Evolutionary conservation across 148 eudicot species (phyloP).

Genomic region (Hydrangea macrophylla): DNA sequence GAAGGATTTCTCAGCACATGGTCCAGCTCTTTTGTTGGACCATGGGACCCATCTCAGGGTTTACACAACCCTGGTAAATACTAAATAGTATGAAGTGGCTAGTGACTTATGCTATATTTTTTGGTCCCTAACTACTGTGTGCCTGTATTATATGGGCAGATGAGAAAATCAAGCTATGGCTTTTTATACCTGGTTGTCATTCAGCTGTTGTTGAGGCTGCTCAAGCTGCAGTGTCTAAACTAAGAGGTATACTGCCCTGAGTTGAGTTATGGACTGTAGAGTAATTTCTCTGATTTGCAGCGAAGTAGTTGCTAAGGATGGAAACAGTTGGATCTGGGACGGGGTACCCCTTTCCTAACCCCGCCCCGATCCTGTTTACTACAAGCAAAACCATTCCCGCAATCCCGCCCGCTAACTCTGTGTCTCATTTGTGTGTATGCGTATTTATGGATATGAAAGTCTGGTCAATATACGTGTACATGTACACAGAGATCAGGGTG

Average conservation of each 20-base stretch:
- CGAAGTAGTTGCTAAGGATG: neutral
- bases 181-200: slow-evolving; percentile 83
- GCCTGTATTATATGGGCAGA: slow-evolving; percentile 39
- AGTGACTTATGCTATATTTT: neutral
- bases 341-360: too few species aligned
- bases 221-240: slow-evolving; percentile 61
- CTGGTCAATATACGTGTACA: too few species aligned
- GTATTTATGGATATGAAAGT: too few species aligned
- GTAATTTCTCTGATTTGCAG: neutral
- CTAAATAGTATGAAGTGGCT: slow-evolving; percentile 1
- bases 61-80: slow-evolving; percentile 85
- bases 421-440: too few species aligned
- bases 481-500: too few species aligned
- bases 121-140: slow-evolving; percentile 9
- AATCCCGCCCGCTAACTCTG: too few species aligned
- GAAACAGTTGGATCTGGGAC: too few species aligned
- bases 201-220: slow-evolving; percentile 60
- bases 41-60: slow-evolving; percentile 99
- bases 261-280: neutral
- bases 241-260: slow-evolving; percentile 52
- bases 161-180: slow-evolving; percentile 96
- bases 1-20: slow-evolving; percentile 88
- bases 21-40: slow-evolving; percentile 95
- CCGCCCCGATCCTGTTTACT: too few species aligned
- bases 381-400: too few species aligned